A percentile compares a stretch with the other conserved stretches of the same genome.
phyloP scores from a whole-genome alignment of 306 rosid genomes.

The Macrotyloma uniflorum region DNA sequence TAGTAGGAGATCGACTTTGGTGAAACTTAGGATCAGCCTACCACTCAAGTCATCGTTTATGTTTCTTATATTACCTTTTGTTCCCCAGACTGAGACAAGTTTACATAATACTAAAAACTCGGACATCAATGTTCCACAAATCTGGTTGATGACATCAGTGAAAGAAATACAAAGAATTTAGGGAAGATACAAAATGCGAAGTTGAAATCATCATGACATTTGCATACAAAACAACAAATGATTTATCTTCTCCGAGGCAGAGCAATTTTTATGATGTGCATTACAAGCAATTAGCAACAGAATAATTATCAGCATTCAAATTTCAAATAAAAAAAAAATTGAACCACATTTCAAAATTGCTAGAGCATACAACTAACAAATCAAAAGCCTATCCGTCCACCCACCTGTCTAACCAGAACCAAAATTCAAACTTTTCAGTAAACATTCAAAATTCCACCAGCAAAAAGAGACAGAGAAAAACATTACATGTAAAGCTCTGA shows the following conservation, averaged over 20 bases:
- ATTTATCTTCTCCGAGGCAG: neutral
- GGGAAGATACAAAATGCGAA: neutral
- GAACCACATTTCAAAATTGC: neutral
- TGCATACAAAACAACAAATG: neutral
- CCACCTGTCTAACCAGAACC: neutral
- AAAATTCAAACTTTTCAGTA: constrained; percentile 24
- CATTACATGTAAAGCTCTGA: constrained; percentile 90
- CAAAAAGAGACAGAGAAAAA: constrained; percentile 25
- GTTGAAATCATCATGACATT: neutral
- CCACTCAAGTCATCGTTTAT: neutral
- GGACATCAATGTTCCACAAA: no score
- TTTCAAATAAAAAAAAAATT: constrained; percentile 16
- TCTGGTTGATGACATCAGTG: neutral
- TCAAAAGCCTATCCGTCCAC: constrained; percentile 12
- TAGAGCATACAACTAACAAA: constrained; percentile 21
- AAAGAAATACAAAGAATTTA: neutral
- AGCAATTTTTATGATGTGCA: neutral
- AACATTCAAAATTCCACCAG: constrained; percentile 3
- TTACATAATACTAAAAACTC: neutral
- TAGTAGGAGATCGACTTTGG: neutral
- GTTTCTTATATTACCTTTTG: neutral
- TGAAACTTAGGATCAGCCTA: constrained; percentile 4
- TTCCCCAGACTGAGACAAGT: neutral
- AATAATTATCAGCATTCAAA: neutral
- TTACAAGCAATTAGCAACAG: constrained; percentile 1